Evolutionary conservation across 73 alveolate genomes (phyloP), one percentile per base, ranked within the genome.

Genomic region (Paraurostyla sp.): DNA sequence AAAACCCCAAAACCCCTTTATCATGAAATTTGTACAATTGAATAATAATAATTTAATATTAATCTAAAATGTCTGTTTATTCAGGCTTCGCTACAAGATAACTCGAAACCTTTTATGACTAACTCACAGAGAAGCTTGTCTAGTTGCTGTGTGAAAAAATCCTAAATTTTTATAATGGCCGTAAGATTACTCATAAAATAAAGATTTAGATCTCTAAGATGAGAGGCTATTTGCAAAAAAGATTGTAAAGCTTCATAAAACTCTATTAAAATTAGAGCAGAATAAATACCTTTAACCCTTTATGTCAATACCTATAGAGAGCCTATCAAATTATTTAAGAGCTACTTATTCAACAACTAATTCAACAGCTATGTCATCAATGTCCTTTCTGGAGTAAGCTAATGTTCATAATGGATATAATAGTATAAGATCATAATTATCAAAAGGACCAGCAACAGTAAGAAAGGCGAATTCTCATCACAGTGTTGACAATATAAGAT

Each of bases 11-110:
- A n/a, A n/a, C n/a, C n/a, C n/a, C n/a, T n/a, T n/a, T n/a, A n/a
- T n/a, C n/a, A n/a, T n/a, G n/a, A n/a, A n/a, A n/a, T n/a, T n/a
- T n/a, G n/a, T n/a, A n/a, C n/a, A n/a, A n/a, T n/a, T n/a, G n/a
- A n/a, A n/a, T n/a, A n/a, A n/a, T n/a, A n/a, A n/a, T n/a, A n/a
- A n/a, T n/a, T n/a, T n/a, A n/a, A n/a, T n/a, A n/a, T n/a, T n/a
- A n/a, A n/a, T n/a, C n/a, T n/a, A n/a, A n/a, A 60, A 60, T 60
- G 78, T 60, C 78, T 16, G 78, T 60, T 6, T 60, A 60, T 60
- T 60, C 78, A 29, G 78, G 78, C n/a, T 60, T 60, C 23, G 78
- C 78, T 4, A 60, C 78, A 13, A 16, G 78, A 3, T 33, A 60
- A 33, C 50, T 30, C 7, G 78, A 60, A 60, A 60, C 78, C 3